Base-by-base conservation (phyloP, 805 yeast genomes). In the Pichia exigua region DNA sequence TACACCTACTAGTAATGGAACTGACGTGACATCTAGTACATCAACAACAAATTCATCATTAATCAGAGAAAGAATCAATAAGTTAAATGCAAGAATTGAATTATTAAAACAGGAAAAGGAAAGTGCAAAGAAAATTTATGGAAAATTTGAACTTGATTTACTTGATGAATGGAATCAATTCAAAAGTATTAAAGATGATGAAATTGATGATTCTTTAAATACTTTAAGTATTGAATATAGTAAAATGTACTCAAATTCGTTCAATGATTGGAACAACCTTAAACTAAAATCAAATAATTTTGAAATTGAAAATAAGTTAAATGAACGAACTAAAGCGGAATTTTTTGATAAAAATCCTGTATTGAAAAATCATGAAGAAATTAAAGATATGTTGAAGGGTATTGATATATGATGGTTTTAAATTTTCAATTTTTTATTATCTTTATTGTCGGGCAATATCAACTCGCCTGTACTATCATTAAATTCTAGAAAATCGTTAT, bases 221-320 rank as follows among this genome's bases (percentile, higher is more conserved):
- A 76, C 77, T n/a, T 72, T 92, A 52, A 86, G 95, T 47, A 86
- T 85, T 57, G 81, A 80, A 54, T 86, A 92, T 66, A 81, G 87
- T 50, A 75, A 77, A 27, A 89, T 87, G 62, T 92, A 85, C 67
- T 75, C 78, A 54, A 77, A 77, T 26, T 72, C 88, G 63, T 77
- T 85, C 48, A 78, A 78, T 22, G 82, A 82, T 53, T 89, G 96
- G 95, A 75, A 78, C 32, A 76, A 69, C 17, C 51, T 69, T 35
- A 56, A 62, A 11, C 30, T 47, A 38, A 42, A 54, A 10, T 22
- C 18, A 32, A 35, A 48, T 24, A 21, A 45, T 44, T 55, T 59
- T 26, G 26, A 48, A 39, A 13, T 44, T 9, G 38, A 45, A 30
- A 61, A 61, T 45, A 59, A 56, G 44, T 49, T 63, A 49, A 55